Evolutionary conservation across 306 rosid species (phyloP), one percentile per base, ranked within the genome.

Genomic region (Herpetospermum pedunculosum): DNA sequence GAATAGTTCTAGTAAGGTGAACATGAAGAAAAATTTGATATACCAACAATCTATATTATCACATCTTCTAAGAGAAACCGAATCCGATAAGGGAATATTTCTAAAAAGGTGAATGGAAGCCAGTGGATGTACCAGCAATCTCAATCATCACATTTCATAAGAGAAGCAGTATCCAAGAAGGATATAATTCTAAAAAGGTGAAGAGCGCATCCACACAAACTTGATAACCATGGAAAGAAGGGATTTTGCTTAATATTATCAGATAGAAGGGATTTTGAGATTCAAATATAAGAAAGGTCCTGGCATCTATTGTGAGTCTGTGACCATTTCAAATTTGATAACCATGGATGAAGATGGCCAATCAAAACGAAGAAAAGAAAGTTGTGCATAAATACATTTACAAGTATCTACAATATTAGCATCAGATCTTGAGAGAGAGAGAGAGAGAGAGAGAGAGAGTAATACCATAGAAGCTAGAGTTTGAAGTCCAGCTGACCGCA

Each of bases 401-500:
- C 37, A 19, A n/a, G 13, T 40, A 40, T 41, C 64, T 73, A 73
- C 15, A 9, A 29, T 30, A 58, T 74, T 18, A 58, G 25, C 55
- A 41, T 26, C 25, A 60, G 47, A 79, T 72, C 60, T 32, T 21
- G 34, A 77, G 41, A 73, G 77, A 69, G 49, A 64, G 53, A 64
- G 72, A 58, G 46, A 26, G 38, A 28, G 38, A 5, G 72, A 21
- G 37, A 6, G 16, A n/a, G 50, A 65, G 32, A 76, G 73, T 68
- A 58, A 71, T 86, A 94, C 99, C 99, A 94, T 89, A 72, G 40
- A 81, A 74, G 99, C 89, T 55, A 94, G 81, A 81, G 86, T 76
- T 72, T 85, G 95, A 44, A 89, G 86, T 84, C 95, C 99, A 63
- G 97, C 88, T 73, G 96, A 88, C 43, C 91, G 96, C 62, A 91